Conservation (phyloP, 768 basidiomycete species). For the Agaricus blazei region DNA sequence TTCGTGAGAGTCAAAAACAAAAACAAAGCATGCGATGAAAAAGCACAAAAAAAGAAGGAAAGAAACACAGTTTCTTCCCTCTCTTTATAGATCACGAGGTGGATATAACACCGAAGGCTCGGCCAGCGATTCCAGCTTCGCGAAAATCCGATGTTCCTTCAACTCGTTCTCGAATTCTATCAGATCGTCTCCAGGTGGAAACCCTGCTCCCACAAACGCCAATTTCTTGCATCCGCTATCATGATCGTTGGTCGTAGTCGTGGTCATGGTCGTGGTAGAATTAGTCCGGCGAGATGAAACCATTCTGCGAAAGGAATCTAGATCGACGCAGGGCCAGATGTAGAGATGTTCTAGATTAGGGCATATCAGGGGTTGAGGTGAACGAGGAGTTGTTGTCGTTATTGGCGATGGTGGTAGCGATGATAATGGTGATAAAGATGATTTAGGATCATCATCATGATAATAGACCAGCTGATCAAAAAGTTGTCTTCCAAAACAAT, state of each 20-base stretch:
- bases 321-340: not conserved
- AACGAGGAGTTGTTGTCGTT: too few relatives aligned
- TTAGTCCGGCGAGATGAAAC: not conserved
- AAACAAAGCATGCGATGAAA: too few relatives aligned
- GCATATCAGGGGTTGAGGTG: not conserved
- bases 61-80: too few relatives aligned
- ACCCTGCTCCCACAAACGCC: not conserved
- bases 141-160: not conserved
- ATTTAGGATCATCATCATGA: not conserved
- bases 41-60: too few relatives aligned
- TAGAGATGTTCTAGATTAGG: constrained; percentile 1
- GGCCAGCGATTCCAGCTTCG: not conserved
- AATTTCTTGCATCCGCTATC: constrained; percentile 1
- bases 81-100: not conserved
- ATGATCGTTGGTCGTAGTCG: not conserved
- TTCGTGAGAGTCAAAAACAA: too few relatives aligned
- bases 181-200: not conserved
- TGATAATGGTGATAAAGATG: not conserved
- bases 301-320: not conserved
- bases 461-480: not conserved
- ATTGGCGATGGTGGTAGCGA: too few relatives aligned
- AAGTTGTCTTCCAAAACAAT: not conserved
- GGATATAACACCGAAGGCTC: not conserved
- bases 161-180: not conserved
- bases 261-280: too few relatives aligned